phyloP scores from a whole-genome alignment of 2,329 filamentous ascomycete genomes.

The Aspergillaceae sp. region DNA sequence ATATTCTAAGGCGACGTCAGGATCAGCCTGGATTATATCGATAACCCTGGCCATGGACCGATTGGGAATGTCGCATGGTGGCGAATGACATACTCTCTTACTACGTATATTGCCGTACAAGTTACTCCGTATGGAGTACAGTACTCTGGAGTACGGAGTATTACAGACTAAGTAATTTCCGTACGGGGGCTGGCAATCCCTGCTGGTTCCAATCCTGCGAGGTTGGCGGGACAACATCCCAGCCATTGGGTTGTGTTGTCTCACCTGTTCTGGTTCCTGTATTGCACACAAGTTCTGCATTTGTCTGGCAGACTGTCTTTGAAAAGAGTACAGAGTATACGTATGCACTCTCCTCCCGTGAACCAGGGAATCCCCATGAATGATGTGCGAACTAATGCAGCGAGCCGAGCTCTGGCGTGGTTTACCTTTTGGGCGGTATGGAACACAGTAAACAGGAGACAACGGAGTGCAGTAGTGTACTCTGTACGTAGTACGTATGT shows the following conservation, averaged over 20 bases:
- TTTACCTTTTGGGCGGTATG: too few species aligned
- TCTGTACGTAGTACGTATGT: not conserved
- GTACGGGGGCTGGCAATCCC: too few species aligned
- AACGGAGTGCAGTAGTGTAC: not conserved
- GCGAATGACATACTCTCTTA: not conserved
- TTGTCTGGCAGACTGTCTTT: too few species aligned
- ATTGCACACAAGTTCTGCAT: too few species aligned
- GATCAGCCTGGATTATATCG: not conserved
- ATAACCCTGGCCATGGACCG: not conserved
- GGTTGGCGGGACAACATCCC: too few species aligned
- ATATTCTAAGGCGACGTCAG: not conserved
- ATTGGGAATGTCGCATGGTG: conserved; percentile 1
- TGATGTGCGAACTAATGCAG: conserved; percentile 1
- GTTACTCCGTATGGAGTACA: too few species aligned
- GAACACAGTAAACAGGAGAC: too few species aligned
- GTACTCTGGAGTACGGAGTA: too few species aligned
- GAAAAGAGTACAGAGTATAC: too few species aligned
- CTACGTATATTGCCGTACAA: too few species aligned
- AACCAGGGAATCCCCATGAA: not conserved
- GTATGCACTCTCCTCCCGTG: not conserved
- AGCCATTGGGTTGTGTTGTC: not conserved
- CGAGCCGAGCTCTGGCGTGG: not conserved
- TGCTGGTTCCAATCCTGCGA: too few species aligned
- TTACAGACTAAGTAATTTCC: too few species aligned
- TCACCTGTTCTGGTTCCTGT: not conserved